phyloP scores from a whole-genome alignment of 176 grass and related monocot genomes.

The Zoysia pacifica region DNA sequence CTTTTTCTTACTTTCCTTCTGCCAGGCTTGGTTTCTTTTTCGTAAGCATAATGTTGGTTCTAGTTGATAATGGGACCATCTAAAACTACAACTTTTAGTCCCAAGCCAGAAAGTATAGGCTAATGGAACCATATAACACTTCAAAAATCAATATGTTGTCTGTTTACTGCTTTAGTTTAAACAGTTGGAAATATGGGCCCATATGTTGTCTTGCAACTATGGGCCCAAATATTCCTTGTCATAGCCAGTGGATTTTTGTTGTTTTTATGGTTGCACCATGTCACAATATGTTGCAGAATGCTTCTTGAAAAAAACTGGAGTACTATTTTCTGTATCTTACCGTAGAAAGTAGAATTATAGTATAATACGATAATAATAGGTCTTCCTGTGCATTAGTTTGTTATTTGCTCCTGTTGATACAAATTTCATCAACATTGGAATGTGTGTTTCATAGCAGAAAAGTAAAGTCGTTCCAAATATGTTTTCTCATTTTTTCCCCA shows the following conservation, averaged over 20 bases:
- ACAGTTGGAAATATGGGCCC: background rate
- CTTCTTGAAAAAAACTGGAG: background rate
- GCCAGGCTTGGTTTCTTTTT: slow-evolving; percentile 9
- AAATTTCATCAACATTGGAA: slow-evolving; percentile 24
- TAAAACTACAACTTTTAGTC: no score
- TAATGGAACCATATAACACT: background rate
- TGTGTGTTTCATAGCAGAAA: background rate
- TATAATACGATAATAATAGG: background rate
- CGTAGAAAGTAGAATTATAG: background rate
- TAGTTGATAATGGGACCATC: slow-evolving; percentile 22
- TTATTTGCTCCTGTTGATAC: background rate
- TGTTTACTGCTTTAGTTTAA: slow-evolving; percentile 14
- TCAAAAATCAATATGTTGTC: background rate
- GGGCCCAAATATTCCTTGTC: slow-evolving; percentile 9
- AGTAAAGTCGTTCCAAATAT: background rate
- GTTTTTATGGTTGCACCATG: slow-evolving; percentile 17
- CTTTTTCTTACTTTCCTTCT: slow-evolving; percentile 20
- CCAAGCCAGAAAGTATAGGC: no score
- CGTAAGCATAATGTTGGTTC: slow-evolving; percentile 14
- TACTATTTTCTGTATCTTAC: background rate
- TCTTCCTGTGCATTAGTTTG: background rate
- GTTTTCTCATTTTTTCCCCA: background rate
- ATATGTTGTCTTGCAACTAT: slow-evolving; percentile 22
- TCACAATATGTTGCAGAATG: slow-evolving; percentile 3
- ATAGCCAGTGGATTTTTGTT: slow-evolving; percentile 13